A percentile compares a stretch with the other conserved stretches of the same genome.
Conservation (phyloP, 139 green algal genomes). For the Coelastrella sp. region DNA sequence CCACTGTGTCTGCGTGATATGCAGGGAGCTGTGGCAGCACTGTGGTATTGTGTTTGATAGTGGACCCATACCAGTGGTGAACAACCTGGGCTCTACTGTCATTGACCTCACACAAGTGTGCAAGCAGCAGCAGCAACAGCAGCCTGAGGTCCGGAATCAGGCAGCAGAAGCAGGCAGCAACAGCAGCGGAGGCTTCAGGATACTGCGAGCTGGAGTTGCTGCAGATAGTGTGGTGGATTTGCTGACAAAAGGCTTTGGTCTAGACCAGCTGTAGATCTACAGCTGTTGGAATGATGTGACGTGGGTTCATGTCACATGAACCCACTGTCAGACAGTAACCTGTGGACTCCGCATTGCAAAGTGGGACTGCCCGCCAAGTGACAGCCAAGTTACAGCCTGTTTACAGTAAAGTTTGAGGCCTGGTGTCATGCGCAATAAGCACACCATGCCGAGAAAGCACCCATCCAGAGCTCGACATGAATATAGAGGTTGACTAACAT, state of each 20-base stretch:
- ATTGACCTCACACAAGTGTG: constrained; percentile 68
- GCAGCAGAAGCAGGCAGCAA: constrained; percentile 21
- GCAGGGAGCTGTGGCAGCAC: constrained; percentile 63
- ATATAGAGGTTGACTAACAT: too few relatives aligned
- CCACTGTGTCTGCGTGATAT: background rate
- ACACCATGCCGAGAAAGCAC: too few relatives aligned
- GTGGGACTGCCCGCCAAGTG: too few relatives aligned
- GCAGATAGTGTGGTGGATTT: constrained; percentile 29
- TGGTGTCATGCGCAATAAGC: too few relatives aligned
- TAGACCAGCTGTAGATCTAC: background rate
- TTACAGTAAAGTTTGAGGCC: too few relatives aligned
- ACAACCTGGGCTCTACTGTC: constrained; percentile 73
- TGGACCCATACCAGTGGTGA: constrained; percentile 48
- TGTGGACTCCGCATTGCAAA: too few relatives aligned
- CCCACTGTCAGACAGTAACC: too few relatives aligned
- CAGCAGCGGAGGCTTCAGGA: background rate
- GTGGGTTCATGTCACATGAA: too few relatives aligned
- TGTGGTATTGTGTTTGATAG: constrained; percentile 78
- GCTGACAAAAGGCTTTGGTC: constrained; percentile 31
- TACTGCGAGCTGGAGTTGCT: constrained; percentile 36
- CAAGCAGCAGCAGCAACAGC: background rate
- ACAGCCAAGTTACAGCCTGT: too few relatives aligned
- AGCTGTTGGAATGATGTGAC: too few relatives aligned
- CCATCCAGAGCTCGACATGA: too few relatives aligned
- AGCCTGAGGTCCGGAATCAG: background rate